Conservation (phyloP, 345 rosid species). For the Lumnitzera racemosa region DNA sequence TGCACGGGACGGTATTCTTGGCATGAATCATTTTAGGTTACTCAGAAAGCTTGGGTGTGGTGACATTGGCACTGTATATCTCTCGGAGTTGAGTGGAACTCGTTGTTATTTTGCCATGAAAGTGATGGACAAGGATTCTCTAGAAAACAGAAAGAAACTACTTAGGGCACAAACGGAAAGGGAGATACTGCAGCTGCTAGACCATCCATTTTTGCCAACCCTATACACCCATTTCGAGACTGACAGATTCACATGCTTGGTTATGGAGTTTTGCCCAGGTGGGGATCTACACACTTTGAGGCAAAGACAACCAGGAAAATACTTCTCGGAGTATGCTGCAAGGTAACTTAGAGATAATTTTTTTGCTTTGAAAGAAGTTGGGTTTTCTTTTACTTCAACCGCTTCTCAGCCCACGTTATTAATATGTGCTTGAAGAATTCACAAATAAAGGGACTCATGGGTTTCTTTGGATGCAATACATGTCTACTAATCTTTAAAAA, state of each 20-base stretch:
- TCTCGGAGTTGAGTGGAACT: constrained; percentile 9
- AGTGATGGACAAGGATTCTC: constrained; percentile 10
- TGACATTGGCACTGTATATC: constrained; percentile 10
- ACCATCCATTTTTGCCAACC: constrained; percentile 28
- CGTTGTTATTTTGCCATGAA: constrained; percentile 12
- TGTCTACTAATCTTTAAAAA: no score
- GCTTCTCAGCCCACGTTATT: no score
- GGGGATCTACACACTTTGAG: constrained; percentile 30
- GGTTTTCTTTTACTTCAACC: no score
- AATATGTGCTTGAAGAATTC: no score
- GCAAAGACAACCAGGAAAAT: constrained; percentile 22
- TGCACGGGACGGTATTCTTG: constrained; percentile 6
- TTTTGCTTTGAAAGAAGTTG: not conserved
- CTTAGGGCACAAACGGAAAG: constrained; percentile 25
- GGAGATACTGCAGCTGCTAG: constrained; percentile 28
- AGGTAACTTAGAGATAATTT: constrained; percentile 5
- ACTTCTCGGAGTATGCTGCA: constrained; percentile 25
- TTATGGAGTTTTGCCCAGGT: constrained; percentile 31
- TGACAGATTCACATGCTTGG: constrained; percentile 25
- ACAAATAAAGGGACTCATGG: no score
- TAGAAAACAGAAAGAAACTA: constrained; percentile 5
- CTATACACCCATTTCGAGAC: constrained; percentile 29
- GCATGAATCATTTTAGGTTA: constrained; percentile 8
- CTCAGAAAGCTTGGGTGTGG: constrained; percentile 6
- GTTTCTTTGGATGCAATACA: no score